Base-by-base conservation (phyloP, 805 yeast species). In the Yarrowia hollandica region DNA sequence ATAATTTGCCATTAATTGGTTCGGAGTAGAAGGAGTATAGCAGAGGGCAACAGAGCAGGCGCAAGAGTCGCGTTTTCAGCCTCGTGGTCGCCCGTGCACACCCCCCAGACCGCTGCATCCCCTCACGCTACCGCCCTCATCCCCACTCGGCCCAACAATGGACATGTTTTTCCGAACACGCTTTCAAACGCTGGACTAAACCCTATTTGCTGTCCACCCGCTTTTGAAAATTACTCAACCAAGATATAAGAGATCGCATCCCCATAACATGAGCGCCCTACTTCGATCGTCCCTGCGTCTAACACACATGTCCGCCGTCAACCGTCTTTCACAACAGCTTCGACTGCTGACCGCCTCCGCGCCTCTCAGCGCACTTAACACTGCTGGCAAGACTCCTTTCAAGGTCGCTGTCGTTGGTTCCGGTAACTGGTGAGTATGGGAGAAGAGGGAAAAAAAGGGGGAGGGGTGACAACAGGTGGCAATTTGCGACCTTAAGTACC, bases 331-430 rank as follows among this genome's bases (percentile, higher is more conserved):
- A 18, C 58, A 25, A 19, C 58, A 52, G 44, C 44, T 52, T 8
- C 42, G 58, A 15, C 58, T 26, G 28, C 44, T 52, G 25, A 52
- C 33, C 44, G 34, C 42, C 57, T 23, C 42, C 21, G 35, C 58
- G 39, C 42, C 42, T 26, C 42, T 52, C 34, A 34, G 42, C 34
- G 26, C 58, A n/a, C 12, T 9, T 35, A 19, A 16, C 44, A 35
- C 58, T n/a, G 33, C 42, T 26, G 44, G 35, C 44, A 39, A 38
- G 25, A 21, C 39, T 8, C 81, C 79, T 19, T 83, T 77, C 74
- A 81, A 77, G 67, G 79, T 85, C 39, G 78, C 90, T 37, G 89
- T 90, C 59, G 84, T 94, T 64, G 99, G 99, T 38, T 90, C 97
- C 26, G 99, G 98, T 71, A 92, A 92, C 75, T 92, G 99, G 89